Conservation (phyloP, 495 filamentous ascomycete species). For the Xylaria telfairii region DNA sequence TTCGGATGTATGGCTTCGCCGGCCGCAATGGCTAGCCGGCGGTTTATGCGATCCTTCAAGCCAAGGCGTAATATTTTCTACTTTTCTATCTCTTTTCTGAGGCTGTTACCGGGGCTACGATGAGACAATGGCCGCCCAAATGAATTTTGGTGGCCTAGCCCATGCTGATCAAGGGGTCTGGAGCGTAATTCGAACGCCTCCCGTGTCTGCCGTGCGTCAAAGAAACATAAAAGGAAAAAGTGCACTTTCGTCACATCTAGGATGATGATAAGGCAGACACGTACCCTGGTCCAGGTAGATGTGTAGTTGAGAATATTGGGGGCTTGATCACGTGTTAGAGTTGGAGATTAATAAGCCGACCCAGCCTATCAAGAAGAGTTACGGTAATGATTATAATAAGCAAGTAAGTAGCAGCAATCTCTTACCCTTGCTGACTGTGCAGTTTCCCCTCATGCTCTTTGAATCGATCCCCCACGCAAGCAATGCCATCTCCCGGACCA, state of each 20-base stretch:
- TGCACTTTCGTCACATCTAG: conserved; percentile 2
- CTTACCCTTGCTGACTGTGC: not conserved
- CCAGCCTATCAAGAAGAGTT: not conserved
- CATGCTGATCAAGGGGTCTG: conserved; percentile 1
- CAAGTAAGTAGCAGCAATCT: not conserved
- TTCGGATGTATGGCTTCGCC: not conserved
- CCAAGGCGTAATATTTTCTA: not conserved
- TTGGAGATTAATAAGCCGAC: conserved; percentile 2
- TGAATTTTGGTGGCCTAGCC: not conserved
- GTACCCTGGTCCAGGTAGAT: not conserved
- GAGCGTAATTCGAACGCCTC: not conserved
- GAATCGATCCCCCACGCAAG: not conserved
- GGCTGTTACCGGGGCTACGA: not conserved
- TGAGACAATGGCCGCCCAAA: not conserved
- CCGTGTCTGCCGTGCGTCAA: too few species aligned
- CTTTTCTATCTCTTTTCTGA: not conserved
- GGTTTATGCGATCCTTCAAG: not conserved
- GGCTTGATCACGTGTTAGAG: not conserved
- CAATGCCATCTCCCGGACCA: not conserved
- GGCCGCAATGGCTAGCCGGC: not conserved
- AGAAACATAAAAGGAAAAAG: not conserved
- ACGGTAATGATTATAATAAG: not conserved
- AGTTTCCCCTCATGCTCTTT: conserved; percentile 1
- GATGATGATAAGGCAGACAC: not conserved
- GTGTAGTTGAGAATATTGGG: not conserved